Conservation (phyloP, 2,329 filamentous ascomycete species). For the Scytalidium lignicola region DNA sequence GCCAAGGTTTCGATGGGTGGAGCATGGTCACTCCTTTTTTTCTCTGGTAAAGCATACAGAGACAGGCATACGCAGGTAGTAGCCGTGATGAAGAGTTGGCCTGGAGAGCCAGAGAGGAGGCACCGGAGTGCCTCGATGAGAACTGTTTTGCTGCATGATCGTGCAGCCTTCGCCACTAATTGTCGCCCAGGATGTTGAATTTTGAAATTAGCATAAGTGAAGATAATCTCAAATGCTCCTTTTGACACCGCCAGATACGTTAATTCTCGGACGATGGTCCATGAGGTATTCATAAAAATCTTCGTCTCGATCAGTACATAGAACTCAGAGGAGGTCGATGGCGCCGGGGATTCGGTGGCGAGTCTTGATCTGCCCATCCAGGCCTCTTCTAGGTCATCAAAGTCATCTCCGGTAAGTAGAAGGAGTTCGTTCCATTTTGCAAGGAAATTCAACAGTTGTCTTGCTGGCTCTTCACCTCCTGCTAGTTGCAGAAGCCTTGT, state of each 20-base stretch:
- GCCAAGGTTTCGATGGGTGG: slow-evolving; percentile 4
- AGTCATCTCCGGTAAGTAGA: slow-evolving; percentile 8
- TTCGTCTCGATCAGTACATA: slow-evolving; percentile 8
- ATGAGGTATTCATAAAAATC: slow-evolving; percentile 8
- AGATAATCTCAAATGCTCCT: slow-evolving; percentile 7
- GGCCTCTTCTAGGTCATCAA: slow-evolving; percentile 12
- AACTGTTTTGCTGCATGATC: slow-evolving; percentile 6
- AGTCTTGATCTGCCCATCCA: slow-evolving; percentile 8
- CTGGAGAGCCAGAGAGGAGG: slow-evolving; percentile 8
- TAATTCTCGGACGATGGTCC: slow-evolving; percentile 8
- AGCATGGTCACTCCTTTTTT: slow-evolving; percentile 4
- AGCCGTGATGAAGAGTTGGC: slow-evolving; percentile 6
- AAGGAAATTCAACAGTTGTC: slow-evolving; percentile 9
- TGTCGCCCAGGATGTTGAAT: slow-evolving; percentile 3
- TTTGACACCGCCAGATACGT: slow-evolving; percentile 9
- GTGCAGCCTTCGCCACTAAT: slow-evolving; percentile 4
- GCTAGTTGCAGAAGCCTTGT: slow-evolving; percentile 10
- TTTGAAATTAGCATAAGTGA: slow-evolving; percentile 5
- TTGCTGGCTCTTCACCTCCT: slow-evolving; percentile 8
- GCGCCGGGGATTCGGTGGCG: slow-evolving; percentile 2
- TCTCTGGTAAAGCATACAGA: slow-evolving; percentile 5
- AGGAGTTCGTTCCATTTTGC: slow-evolving; percentile 9
- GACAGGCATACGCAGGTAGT: slow-evolving; percentile 7
- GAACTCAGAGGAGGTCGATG: slow-evolving; percentile 8
- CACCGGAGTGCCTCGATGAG: slow-evolving; percentile 5